phyloP scores from a whole-genome alignment of 108 stramenopile genomes.

The Asterionellopsis glacialis region DNA sequence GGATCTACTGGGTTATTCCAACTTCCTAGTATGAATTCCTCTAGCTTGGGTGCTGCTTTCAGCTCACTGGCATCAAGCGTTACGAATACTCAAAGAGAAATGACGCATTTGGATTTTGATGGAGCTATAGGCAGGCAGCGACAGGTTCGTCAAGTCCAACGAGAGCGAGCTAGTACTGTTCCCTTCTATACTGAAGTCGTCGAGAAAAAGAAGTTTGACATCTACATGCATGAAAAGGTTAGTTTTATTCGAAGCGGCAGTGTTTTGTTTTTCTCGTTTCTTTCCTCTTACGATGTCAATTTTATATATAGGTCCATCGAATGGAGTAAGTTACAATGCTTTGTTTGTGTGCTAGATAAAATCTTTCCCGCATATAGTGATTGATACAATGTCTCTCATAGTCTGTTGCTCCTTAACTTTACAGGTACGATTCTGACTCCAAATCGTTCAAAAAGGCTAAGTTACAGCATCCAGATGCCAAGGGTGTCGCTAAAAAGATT shows the following conservation, averaged over 20 bases:
- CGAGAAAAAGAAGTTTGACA: slow-evolving; percentile 16
- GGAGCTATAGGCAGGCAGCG: slow-evolving; percentile 20
- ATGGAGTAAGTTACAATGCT: slow-evolving; percentile 2
- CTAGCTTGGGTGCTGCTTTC: slow-evolving; percentile 27
- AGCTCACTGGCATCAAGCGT: slow-evolving; percentile 30
- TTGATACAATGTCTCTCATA: neutral
- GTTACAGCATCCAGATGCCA: slow-evolving; percentile 12
- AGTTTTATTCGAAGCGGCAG: slow-evolving; percentile 9
- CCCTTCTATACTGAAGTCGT: slow-evolving; percentile 9
- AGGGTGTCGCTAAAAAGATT: slow-evolving; percentile 6
- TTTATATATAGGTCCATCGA: no score
- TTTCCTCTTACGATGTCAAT: neutral
- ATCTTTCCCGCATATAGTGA: neutral
- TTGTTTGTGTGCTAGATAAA: no score
- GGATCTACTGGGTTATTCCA: slow-evolving; percentile 30
- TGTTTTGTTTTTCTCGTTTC: slow-evolving; percentile 14
- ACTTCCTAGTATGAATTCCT: slow-evolving; percentile 27
- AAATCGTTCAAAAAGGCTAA: neutral
- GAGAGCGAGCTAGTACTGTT: slow-evolving; percentile 27
- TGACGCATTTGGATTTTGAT: slow-evolving; percentile 18
- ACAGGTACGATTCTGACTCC: neutral
- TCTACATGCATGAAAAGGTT: slow-evolving; percentile 3
- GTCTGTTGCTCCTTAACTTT: neutral
- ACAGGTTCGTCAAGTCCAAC: slow-evolving; percentile 29
- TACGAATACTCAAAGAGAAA: slow-evolving; percentile 37